These are phyloP conservation scores for Piedraia hortae DNA, from an alignment of 2,329 filamentous ascomycete genomes.

Conservation along the genomic window DNA sequence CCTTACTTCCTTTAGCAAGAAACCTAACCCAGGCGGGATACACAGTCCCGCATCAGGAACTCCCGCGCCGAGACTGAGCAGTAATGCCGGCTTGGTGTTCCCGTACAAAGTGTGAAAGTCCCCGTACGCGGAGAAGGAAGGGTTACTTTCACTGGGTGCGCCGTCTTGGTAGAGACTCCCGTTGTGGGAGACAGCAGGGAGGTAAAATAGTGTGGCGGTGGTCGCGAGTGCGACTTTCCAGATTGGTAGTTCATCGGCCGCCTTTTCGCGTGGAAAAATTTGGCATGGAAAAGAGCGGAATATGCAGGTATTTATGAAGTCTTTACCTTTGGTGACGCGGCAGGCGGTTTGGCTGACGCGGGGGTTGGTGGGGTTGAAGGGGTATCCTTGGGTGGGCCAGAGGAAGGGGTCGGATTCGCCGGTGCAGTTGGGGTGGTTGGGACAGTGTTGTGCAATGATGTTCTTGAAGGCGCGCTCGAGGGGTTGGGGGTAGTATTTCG, in stretches of 20 bases:
- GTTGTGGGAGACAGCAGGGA: slow-evolving; percentile 21
- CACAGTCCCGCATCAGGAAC: slow-evolving; percentile 17
- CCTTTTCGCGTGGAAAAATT: slow-evolving; percentile 21
- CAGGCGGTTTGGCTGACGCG: slow-evolving; percentile 17
- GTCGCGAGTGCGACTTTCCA: slow-evolving; percentile 26
- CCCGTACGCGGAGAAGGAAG: slow-evolving; percentile 19
- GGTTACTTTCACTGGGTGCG: slow-evolving; percentile 24
- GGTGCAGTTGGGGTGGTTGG: slow-evolving; percentile 16
- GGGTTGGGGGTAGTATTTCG: slow-evolving; percentile 23
- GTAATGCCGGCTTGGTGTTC: slow-evolving; percentile 17
- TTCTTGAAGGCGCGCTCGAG: slow-evolving; percentile 20
- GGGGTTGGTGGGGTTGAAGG: slow-evolving; percentile 10
- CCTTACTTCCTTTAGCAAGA: slow-evolving; percentile 19
- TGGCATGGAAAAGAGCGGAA: slow-evolving; percentile 22
- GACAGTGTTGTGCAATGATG: slow-evolving; percentile 19
- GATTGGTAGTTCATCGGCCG: slow-evolving; percentile 19
- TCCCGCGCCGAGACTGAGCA: slow-evolving; percentile 21
- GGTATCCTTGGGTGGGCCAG: slow-evolving; percentile 10
- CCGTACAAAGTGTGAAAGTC: slow-evolving; percentile 21
- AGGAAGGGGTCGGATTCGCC: slow-evolving; percentile 19
- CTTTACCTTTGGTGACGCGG: slow-evolving; percentile 21
- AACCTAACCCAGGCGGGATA: too few species aligned
- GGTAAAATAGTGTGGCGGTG: slow-evolving; percentile 25
- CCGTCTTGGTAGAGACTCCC: slow-evolving; percentile 23
- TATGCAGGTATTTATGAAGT: slow-evolving; percentile 20